Conservation (phyloP, 1,284 basidiomycete genomes). For the Ganoderma meredithae region DNA sequence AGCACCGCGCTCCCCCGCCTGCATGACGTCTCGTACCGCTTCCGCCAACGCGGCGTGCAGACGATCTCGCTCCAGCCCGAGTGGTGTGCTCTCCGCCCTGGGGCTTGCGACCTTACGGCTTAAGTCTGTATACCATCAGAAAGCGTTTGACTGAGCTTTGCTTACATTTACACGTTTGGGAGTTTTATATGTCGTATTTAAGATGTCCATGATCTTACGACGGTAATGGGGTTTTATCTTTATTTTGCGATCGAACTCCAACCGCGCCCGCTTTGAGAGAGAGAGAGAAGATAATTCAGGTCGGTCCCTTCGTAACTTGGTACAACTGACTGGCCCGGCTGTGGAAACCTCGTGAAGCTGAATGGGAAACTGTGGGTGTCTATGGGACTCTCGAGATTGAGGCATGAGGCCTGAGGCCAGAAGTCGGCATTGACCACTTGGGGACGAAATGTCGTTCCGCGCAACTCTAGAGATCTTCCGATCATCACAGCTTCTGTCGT, state of each 20-base stretch:
- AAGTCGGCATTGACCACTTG: too few relatives aligned
- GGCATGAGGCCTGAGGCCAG: too few relatives aligned
- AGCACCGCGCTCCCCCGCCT: conserved; percentile 75
- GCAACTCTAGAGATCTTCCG: too few relatives aligned
- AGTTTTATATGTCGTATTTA: neutral
- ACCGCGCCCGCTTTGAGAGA: too few relatives aligned
- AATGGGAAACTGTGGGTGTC: too few relatives aligned
- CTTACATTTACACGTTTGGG: neutral
- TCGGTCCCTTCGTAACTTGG: neutral
- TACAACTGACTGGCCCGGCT: neutral
- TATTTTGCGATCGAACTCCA: neutral
- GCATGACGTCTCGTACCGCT: conserved; percentile 76
- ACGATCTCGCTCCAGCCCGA: conserved; percentile 80
- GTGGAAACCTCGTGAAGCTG: too few relatives aligned
- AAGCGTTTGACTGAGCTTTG: conserved; percentile 1
- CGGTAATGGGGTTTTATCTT: neutral
- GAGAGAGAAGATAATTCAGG: neutral
- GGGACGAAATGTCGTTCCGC: too few relatives aligned
- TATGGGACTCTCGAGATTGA: too few relatives aligned
- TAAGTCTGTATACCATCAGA: conserved; percentile 35
- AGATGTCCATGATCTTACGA: neutral
- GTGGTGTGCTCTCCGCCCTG: conserved; percentile 84
- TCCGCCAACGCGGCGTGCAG: conserved; percentile 71
- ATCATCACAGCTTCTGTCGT: too few relatives aligned
- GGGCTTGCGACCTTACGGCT: conserved; percentile 58